Base-by-base conservation (phyloP, 306 rosid species). In the Cyamopsis tetragonoloba region DNA sequence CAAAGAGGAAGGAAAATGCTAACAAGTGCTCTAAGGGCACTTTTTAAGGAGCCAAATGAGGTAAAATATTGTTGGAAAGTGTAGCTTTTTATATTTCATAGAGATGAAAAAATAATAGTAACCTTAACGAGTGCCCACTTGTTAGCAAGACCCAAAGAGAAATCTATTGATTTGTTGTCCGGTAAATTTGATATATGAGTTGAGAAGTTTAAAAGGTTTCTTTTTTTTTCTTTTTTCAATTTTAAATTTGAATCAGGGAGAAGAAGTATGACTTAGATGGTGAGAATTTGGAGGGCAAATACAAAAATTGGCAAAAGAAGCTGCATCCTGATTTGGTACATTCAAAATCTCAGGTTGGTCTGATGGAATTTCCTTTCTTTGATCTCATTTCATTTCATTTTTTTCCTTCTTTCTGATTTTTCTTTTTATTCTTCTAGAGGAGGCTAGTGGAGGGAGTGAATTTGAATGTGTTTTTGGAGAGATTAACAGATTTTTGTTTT, bases 271-370 rank as follows among this genome's bases (percentile, higher is more conserved):
- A 85, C 27, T 35, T 71, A 58, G 86, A 70, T 73, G 91, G 64
- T 79, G 80, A 73, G 43, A 71, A 80, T 82, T 72, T 93, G 84
- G 95, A 88, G 72, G 70, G 84, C 20, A 83, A 85, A 83, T 93
- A 93, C 76, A 93, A 93, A 66, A 85, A 83, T 2, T 93, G 99
- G 99, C 99, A 93, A 81, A 93, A 90, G 80, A 86, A 90, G 62
- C 68, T 93, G 77, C 99, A 93, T 78, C 99, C 99, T 48, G 99
- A 93, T 85, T 76, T 93, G 59, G 99, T 93, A 68, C 97, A 90
- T 85, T 86, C 97, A 14, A 93, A 88, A 80, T 90, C 99, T 10
- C 77, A 86, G 92, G 99, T 93, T 41, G 42, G 79, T 70, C 62
- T 50, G 7, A 42, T 6, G 74, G 26, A 41, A 44, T 56, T 26